These are phyloP conservation scores for Talaromyces atroroseus DNA, from an alignment of 2,329 filamentous ascomycete genomes.

Conservation along the genomic window DNA sequence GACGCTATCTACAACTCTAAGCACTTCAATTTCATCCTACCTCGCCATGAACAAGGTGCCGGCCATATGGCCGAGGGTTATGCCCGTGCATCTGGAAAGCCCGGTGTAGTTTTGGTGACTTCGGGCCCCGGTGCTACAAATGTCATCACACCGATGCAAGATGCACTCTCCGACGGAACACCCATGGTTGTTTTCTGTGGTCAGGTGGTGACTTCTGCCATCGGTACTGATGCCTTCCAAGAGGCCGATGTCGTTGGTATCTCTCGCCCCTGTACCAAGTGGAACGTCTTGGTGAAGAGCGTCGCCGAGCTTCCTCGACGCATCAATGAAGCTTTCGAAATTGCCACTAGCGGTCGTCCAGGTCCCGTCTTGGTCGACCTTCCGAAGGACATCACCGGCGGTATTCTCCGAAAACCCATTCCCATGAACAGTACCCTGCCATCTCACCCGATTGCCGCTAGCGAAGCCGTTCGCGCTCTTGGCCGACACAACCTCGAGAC, in stretches of 20 bases:
- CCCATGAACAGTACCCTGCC: slow-evolving; percentile 70
- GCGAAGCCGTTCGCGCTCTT: slow-evolving; percentile 69
- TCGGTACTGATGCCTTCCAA: slow-evolving; percentile 95
- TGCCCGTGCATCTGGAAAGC: slow-evolving; percentile 85
- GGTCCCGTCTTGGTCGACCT: slow-evolving; percentile 93
- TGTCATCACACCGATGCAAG: slow-evolving; percentile 92
- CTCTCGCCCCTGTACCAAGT: slow-evolving; percentile 92
- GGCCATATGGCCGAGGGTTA: slow-evolving; percentile 99
- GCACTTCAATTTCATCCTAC: slow-evolving; percentile 93
- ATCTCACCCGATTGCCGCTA: slow-evolving; percentile 77
- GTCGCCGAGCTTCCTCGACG: slow-evolving; percentile 85
- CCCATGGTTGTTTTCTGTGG: slow-evolving; percentile 94
- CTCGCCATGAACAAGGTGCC: slow-evolving; percentile 93
- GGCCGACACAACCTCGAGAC: slow-evolving; percentile 65
- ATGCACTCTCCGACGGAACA: slow-evolving; percentile 90
- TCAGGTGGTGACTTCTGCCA: slow-evolving; percentile 83
- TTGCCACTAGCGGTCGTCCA: slow-evolving; percentile 87
- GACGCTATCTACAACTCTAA: slow-evolving; percentile 98
- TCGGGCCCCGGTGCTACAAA: slow-evolving; percentile 96
- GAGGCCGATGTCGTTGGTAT: slow-evolving; percentile 94
- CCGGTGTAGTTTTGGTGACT: slow-evolving; percentile 92
- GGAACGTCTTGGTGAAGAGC: slow-evolving; percentile 98
- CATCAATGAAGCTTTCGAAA: slow-evolving; percentile 98
- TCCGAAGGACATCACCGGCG: slow-evolving; percentile 92
- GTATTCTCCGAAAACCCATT: slow-evolving; percentile 75